Evolutionary conservation across 768 basidiomycete genomes (phyloP).

Genomic region (Pleurotus tuoliensis): DNA sequence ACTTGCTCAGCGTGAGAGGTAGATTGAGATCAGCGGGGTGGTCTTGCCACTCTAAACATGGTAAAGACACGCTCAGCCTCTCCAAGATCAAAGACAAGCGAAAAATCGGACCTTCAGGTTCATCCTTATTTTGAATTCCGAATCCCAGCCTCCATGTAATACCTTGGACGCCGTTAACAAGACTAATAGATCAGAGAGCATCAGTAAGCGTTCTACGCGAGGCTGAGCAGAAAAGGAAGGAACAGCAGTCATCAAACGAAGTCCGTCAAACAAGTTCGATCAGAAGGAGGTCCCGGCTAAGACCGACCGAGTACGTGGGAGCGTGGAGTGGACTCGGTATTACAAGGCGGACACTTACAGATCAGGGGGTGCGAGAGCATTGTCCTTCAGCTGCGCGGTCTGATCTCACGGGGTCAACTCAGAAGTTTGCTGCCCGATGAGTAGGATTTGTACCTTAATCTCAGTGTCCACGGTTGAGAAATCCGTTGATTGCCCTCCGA

Average conservation of each 20-base stretch:
- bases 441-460: slow-evolving; percentile 31
- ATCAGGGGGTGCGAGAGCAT: slow-evolving; percentile 54
- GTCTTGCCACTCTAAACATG: slow-evolving; percentile 50
- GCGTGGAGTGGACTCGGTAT: neutral
- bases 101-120: slow-evolving; percentile 49
- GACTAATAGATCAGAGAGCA: slow-evolving; percentile 21
- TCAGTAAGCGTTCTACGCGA: neutral
- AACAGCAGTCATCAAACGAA: neutral
- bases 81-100: neutral
- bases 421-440: neutral
- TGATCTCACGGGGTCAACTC: slow-evolving; percentile 14
- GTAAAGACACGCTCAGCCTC: neutral
- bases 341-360: slow-evolving; percentile 35
- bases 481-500: slow-evolving; percentile 57
- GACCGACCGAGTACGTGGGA: slow-evolving; percentile 4
- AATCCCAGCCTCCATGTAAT: slow-evolving; percentile 65
- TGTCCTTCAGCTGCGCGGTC: slow-evolving; percentile 51
- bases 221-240: neutral
- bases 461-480: slow-evolving; percentile 57
- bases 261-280: neutral
- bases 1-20: slow-evolving; percentile 46
- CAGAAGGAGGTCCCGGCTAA: slow-evolving; percentile 6
- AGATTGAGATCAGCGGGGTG: slow-evolving; percentile 51
- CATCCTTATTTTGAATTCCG: slow-evolving; percentile 44
- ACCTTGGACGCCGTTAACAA: slow-evolving; percentile 55